Percentiles rank a stretch among this genome's conserved stretches.
Conservation (phyloP, 768 basidiomycete genomes). For the Omphalotus guepiniiformis region DNA sequence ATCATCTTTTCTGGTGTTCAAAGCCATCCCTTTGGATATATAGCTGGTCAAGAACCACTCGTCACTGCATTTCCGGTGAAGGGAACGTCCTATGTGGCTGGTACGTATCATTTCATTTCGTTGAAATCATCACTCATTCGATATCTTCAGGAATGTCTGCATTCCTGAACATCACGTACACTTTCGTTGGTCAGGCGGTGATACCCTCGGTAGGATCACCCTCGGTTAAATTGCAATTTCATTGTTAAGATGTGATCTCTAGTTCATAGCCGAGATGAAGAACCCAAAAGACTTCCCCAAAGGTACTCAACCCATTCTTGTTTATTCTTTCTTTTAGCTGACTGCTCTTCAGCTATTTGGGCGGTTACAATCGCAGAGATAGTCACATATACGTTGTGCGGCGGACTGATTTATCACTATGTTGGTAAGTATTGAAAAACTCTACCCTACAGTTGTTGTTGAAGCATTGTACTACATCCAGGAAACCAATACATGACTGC, state of each 20-base stretch:
- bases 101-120: constrained; percentile 17
- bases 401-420: constrained; percentile 38
- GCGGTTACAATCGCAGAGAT: constrained; percentile 40
- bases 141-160: constrained; percentile 35
- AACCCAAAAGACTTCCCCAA: constrained; percentile 44
- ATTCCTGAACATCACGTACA: constrained; percentile 43
- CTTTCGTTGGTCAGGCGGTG: constrained; percentile 41
- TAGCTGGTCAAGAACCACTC: constrained; percentile 30
- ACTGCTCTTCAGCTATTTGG: constrained; percentile 33
- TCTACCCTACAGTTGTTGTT: too few relatives aligned
- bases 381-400: constrained; percentile 36
- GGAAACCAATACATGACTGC: constrained; percentile 42
- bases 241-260: too few relatives aligned
- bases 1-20: constrained; percentile 39
- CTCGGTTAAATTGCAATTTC: too few relatives aligned
- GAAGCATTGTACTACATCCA: too few relatives aligned
- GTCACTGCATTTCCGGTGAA: constrained; percentile 31
- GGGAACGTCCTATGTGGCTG: constrained; percentile 36
- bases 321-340: not conserved
- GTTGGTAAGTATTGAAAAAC: constrained; percentile 23
- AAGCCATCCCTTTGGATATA: constrained; percentile 37
- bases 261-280: constrained; percentile 46
- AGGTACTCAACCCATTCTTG: constrained; percentile 17
- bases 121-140: too few relatives aligned
- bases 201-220: constrained; percentile 32